Conservation (phyloP, 2,329 filamentous ascomycete genomes). For the Calycina marina region DNA sequence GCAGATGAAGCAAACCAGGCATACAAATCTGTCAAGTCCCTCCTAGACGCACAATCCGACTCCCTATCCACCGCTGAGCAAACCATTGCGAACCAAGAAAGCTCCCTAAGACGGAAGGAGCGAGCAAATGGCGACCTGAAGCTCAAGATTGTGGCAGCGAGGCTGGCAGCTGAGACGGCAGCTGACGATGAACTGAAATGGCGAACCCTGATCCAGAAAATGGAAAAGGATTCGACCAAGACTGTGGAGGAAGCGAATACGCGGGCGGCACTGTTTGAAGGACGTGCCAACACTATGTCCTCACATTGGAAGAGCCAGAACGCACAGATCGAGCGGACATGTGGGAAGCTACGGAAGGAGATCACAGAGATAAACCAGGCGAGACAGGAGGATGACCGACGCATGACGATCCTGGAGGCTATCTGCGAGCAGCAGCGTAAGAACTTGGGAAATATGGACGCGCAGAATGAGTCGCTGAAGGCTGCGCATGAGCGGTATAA, state of each 20-base stretch:
- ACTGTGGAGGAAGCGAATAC: constrained; percentile 52
- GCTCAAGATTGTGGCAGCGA: constrained; percentile 47
- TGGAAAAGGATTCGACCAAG: constrained; percentile 40
- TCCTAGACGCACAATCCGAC: constrained; percentile 51
- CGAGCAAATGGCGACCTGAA: constrained; percentile 59
- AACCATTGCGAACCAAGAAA: constrained; percentile 57
- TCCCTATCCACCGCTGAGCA: constrained; percentile 58
- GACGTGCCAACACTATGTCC: constrained; percentile 52
- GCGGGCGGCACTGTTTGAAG: constrained; percentile 53
- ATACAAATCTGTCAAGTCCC: constrained; percentile 52
- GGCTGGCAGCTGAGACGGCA: constrained; percentile 43
- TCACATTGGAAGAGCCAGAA: constrained; percentile 54
- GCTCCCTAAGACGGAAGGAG: constrained; percentile 56
- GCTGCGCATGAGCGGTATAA: constrained; percentile 51
- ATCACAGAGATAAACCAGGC: constrained; percentile 40
- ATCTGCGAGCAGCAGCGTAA: constrained; percentile 60
- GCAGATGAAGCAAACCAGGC: constrained; percentile 59
- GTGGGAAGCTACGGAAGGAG: constrained; percentile 35
- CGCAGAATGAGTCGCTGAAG: constrained; percentile 47
- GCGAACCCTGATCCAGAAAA: constrained; percentile 49
- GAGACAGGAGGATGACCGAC: constrained; percentile 43
- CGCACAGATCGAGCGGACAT: constrained; percentile 39
- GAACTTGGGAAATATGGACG: constrained; percentile 45
- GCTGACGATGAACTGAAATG: constrained; percentile 44
- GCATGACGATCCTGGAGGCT: constrained; percentile 48